Conservation (phyloP, 306 rosid species). For the Gillenia trifoliata region DNA sequence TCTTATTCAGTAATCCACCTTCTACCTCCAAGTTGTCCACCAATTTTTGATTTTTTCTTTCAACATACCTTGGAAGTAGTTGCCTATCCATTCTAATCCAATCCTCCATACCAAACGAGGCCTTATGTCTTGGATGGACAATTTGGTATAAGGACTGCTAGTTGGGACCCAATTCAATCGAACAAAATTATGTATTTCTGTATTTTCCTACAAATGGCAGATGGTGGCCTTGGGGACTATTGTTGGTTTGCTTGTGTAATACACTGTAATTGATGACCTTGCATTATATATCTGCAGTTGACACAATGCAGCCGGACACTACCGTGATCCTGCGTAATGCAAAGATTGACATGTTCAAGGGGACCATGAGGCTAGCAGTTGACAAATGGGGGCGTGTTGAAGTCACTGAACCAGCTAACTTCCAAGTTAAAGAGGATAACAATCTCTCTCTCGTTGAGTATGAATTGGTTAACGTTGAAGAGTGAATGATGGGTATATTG, state of each 20-base stretch:
- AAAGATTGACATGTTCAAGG: conserved; percentile 93
- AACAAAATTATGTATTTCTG: too few species aligned
- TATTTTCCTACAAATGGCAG: too few species aligned
- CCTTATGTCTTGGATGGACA: too few species aligned
- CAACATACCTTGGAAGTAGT: too few species aligned
- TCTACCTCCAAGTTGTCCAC: too few species aligned
- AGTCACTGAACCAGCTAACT: conserved; percentile 57
- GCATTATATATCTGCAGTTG: conserved; percentile 45
- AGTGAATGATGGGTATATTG: conserved; percentile 37
- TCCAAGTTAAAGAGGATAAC: conserved; percentile 75
- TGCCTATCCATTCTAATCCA: too few species aligned
- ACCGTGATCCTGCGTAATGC: conserved; percentile 73
- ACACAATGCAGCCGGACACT: conserved; percentile 51
- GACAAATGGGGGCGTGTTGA: conserved; percentile 91
- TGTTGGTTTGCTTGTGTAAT: not conserved
- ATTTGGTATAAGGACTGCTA: too few species aligned
- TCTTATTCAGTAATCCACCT: too few species aligned
- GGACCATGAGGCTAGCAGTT: conserved; percentile 88
- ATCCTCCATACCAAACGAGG: too few species aligned
- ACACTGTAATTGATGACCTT: not conserved
- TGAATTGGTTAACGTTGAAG: conserved; percentile 60
- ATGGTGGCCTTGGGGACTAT: not conserved
- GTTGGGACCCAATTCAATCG: too few species aligned
- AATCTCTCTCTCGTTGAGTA: conserved; percentile 85
- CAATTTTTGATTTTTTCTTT: too few species aligned